Percentiles rank a stretch among this genome's conserved stretches.
Evolutionary conservation across 2,329 filamentous ascomycete genomes (phyloP).

Genomic region (Chalaropsis ovoidea): DNA sequence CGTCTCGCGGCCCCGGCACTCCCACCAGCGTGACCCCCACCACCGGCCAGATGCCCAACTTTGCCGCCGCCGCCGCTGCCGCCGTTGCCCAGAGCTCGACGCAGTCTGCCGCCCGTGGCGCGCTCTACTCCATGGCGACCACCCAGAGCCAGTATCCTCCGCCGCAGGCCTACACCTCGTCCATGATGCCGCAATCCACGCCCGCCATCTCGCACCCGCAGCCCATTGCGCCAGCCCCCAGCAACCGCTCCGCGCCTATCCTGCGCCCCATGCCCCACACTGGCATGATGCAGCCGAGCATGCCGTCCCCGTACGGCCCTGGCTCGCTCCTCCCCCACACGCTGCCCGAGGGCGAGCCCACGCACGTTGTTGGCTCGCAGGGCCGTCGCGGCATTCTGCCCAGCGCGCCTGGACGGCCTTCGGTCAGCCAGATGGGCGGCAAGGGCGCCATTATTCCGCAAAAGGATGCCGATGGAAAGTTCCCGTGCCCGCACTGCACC

Average conservation of each 20-base stretch:
- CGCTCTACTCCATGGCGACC: conserved; percentile 41
- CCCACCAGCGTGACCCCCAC: conserved; percentile 23
- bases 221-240: conserved; percentile 63
- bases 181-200: conserved; percentile 58
- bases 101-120: conserved; percentile 40
- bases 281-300: conserved; percentile 48
- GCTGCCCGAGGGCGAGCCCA: conserved; percentile 53
- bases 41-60: conserved; percentile 25
- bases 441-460: conserved; percentile 80
- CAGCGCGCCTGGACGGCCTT: conserved; percentile 72
- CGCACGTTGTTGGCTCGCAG: conserved; percentile 90
- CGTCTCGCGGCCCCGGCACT: conserved; percentile 23
- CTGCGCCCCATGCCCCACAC: conserved; percentile 62
- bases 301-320: conserved; percentile 44
- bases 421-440: conserved; percentile 54
- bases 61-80: conserved; percentile 23
- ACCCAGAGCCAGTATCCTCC: conserved; percentile 45
- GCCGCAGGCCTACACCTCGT: conserved; percentile 46
- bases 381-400: conserved; percentile 84
- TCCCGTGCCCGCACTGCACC: conserved; percentile 93
- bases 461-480: conserved; percentile 96
- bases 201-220: conserved; percentile 61
- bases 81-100: conserved; percentile 35
- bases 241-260: conserved; percentile 46
- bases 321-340: conserved; percentile 44